phyloP scores from a whole-genome alignment of 2,329 filamentous ascomycete genomes.

The Calonectria fujianensis region DNA sequence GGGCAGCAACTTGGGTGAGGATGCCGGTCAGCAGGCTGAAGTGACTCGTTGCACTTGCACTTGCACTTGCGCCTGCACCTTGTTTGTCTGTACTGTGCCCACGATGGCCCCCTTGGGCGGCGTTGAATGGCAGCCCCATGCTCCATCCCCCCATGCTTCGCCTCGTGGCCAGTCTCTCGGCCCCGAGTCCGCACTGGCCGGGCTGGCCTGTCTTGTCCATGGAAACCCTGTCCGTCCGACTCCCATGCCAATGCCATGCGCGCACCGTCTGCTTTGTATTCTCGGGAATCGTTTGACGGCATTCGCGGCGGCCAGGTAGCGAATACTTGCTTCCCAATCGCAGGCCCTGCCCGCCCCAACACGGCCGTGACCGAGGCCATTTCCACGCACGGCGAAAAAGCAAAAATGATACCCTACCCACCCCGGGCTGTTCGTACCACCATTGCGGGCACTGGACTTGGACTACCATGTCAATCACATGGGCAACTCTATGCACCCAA shows the following conservation, averaged over 20 bases:
- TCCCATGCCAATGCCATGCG: slow-evolving; percentile 35
- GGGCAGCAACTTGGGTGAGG: slow-evolving; percentile 33
- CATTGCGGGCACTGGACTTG: slow-evolving; percentile 47
- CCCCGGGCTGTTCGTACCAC: slow-evolving; percentile 52
- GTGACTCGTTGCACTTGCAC: slow-evolving; percentile 26
- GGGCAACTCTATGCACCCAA: slow-evolving; percentile 51
- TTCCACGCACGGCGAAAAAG: slow-evolving; percentile 44
- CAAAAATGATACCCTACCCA: slow-evolving; percentile 50
- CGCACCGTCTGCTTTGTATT: slow-evolving; percentile 44
- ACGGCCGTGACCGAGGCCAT: slow-evolving; percentile 23
- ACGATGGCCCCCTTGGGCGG: slow-evolving; percentile 37
- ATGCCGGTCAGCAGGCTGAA: slow-evolving; percentile 39
- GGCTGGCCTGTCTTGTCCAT: slow-evolving; percentile 22
- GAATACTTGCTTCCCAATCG: slow-evolving; percentile 41
- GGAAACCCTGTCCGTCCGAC: slow-evolving; percentile 34
- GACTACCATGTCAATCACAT: slow-evolving; percentile 54
- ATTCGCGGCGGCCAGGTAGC: slow-evolving; percentile 46
- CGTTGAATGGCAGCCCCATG: slow-evolving; percentile 36
- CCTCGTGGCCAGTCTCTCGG: slow-evolving; percentile 34
- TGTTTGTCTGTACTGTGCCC: slow-evolving; percentile 35
- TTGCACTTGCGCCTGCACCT: slow-evolving; percentile 34
- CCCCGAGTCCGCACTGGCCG: slow-evolving; percentile 36
- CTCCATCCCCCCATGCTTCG: slow-evolving; percentile 27
- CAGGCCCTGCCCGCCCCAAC: slow-evolving; percentile 15
- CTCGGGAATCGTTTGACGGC: slow-evolving; percentile 42